Evolutionary conservation across 306 rosid species (phyloP).

Genomic region (Quercus aquifolioides): DNA sequence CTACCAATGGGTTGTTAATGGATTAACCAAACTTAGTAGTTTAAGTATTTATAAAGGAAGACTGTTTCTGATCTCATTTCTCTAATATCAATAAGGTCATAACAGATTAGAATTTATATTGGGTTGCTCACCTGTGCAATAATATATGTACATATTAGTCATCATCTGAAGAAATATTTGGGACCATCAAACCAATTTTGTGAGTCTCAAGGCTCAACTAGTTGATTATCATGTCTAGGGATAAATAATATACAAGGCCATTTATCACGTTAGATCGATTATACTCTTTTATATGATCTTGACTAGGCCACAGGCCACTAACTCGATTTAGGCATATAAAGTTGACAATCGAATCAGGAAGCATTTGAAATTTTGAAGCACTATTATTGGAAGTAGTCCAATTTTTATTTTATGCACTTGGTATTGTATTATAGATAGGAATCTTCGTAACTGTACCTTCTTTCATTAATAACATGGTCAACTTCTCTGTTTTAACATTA

Average conservation of each 20-base stretch:
- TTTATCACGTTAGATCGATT: not conserved
- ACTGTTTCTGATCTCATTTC: slow-evolving; percentile 1
- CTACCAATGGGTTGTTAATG: too few species aligned
- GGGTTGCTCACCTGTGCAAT: not conserved
- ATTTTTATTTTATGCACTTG: not conserved
- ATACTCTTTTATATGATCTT: not conserved
- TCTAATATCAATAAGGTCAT: slow-evolving; percentile 3
- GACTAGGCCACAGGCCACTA: too few species aligned
- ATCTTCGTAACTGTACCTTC: not conserved
- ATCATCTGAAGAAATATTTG: not conserved
- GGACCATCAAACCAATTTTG: too few species aligned
- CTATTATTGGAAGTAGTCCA: not conserved
- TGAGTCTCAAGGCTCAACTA: too few species aligned
- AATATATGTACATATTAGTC: not conserved
- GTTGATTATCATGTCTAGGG: too few species aligned
- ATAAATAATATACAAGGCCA: too few species aligned
- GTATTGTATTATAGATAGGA: too few species aligned
- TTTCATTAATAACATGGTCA: slow-evolving; percentile 4
- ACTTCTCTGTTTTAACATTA: not conserved
- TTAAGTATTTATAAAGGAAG: not conserved
- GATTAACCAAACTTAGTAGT: too few species aligned
- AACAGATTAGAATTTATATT: not conserved
- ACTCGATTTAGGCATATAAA: not conserved
- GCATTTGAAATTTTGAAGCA: not conserved
- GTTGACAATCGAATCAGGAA: not conserved